phyloP scores from a whole-genome alignment of 1,284 basidiomycete species.

The Fomitopsis betulina region DNA sequence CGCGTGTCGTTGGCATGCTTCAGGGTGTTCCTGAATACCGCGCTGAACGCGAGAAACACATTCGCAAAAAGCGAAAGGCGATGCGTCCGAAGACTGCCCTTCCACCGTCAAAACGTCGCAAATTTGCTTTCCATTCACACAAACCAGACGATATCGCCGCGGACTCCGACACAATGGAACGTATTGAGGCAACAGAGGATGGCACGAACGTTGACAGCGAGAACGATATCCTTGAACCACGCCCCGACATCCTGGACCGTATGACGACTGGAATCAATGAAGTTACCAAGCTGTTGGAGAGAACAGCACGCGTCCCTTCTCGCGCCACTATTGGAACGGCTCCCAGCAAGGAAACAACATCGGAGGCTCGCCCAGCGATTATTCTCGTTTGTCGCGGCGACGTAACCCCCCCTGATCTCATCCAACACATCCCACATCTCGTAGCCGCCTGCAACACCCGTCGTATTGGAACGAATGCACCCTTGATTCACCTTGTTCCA shows the following conservation, averaged over 20 bases:
- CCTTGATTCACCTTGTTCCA: constrained; percentile 55
- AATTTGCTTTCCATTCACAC: no score
- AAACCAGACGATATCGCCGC: background rate
- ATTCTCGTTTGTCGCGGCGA: constrained; percentile 72
- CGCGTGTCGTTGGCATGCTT: constrained; percentile 42
- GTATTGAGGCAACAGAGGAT: constrained; percentile 14
- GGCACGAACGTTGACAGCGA: background rate
- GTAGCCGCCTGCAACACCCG: constrained; percentile 68
- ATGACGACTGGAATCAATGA: constrained; percentile 74
- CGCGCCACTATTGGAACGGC: constrained; percentile 21
- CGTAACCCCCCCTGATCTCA: constrained; percentile 64
- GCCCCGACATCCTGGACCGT: constrained; percentile 37
- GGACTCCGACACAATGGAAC: background rate
- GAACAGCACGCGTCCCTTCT: constrained; percentile 37
- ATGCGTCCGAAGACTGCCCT: background rate
- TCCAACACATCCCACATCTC: constrained; percentile 69
- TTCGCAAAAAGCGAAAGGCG: constrained; percentile 37
- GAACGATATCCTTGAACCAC: background rate
- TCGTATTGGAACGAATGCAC: constrained; percentile 9
- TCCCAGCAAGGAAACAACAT: constrained; percentile 7
- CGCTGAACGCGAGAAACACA: constrained; percentile 24
- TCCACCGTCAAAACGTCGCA: background rate
- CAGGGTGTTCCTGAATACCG: constrained; percentile 47
- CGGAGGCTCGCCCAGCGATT: constrained; percentile 27
- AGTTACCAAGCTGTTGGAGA: constrained; percentile 74